Base-by-base conservation (phyloP, 768 basidiomycete species). In the Asterophora lycoperdoides region DNA sequence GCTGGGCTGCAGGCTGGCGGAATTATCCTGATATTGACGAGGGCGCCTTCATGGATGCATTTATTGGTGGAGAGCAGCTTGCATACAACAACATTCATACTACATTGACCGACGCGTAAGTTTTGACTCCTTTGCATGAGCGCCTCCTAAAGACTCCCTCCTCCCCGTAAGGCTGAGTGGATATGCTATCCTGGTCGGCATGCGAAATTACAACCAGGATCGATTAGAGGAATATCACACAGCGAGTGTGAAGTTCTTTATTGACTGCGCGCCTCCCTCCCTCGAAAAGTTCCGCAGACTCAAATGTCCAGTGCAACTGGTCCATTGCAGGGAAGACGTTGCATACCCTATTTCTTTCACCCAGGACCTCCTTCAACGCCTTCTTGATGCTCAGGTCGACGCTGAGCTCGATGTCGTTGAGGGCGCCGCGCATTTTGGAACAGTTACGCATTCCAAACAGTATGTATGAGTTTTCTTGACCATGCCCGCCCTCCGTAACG, bases 261-360 rank as follows among this genome's bases (percentile, higher is more conserved):
- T 50, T 5, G 59, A 69, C 26, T 62, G 61, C 17, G 52, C 54
- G 30, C 53, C 59, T 8, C 57, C 60, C 38, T 34, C 66, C 5
- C 43, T 32, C 7, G 45, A 55, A 5, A 48, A 50, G 15, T 57
- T 72, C 17, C 26, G 49, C n/a, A 59, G 54, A 26, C 59, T 70
- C 23, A 51, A 46, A 2, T 64, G 63, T 42, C 70, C 70, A 1
- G 56, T 72, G 0, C 54, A 57, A 23, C 53, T 73, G 8, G 48
- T 71, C 3, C 64, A 71, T 36, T 68, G 70, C 51, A 49, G 53
- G 8, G 61, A 49, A 8, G 72, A 72, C 40, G 61, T 73, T 37
- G 69, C 67, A 6, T 72, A 72, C 49, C 60, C 63, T 7, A n/a
- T 67, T 6, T 37, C 57, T 26, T 58, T 56, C 39, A 44, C 51